Conservation (phyloP, 768 basidiomycete species). For the Suillus spraguei region DNA sequence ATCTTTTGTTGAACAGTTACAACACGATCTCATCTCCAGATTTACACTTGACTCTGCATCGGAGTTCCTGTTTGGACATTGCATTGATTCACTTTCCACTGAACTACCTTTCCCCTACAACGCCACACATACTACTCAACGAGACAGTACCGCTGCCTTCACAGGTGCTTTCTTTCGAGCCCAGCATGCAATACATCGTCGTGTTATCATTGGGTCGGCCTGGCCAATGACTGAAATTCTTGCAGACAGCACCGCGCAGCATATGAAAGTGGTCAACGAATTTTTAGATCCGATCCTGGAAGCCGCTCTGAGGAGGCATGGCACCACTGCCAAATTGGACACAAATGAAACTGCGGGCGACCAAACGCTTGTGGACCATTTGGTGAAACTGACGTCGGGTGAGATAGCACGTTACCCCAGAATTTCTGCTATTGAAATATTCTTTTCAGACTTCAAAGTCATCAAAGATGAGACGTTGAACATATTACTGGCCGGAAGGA, state of each 20-base stretch:
- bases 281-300: conserved; percentile 43
- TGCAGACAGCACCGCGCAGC: conserved; percentile 30
- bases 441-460: conserved; percentile 30
- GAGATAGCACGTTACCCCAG: not conserved
- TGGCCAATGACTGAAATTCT: conserved; percentile 46
- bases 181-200: conserved; percentile 31
- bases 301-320: conserved; percentile 34
- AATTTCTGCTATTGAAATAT: not conserved
- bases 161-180: conserved; percentile 37
- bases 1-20: not conserved
- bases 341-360: conserved; percentile 26
- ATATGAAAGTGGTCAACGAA: conserved; percentile 41
- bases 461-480: conserved; percentile 46
- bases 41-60: conserved; percentile 57
- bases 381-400: conserved; percentile 44
- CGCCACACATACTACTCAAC: conserved; percentile 13
- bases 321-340: conserved; percentile 12
- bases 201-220: conserved; percentile 29
- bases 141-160: conserved; percentile 29
- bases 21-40: conserved; percentile 46
- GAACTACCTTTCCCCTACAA: conserved; percentile 42
- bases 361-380: conserved; percentile 45
- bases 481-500: conserved; percentile 49
- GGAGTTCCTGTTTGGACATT: conserved; percentile 52
- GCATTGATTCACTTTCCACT: conserved; percentile 40